Base-by-base conservation (phyloP, 78 protist species). In the Bodo saltans region DNA sequence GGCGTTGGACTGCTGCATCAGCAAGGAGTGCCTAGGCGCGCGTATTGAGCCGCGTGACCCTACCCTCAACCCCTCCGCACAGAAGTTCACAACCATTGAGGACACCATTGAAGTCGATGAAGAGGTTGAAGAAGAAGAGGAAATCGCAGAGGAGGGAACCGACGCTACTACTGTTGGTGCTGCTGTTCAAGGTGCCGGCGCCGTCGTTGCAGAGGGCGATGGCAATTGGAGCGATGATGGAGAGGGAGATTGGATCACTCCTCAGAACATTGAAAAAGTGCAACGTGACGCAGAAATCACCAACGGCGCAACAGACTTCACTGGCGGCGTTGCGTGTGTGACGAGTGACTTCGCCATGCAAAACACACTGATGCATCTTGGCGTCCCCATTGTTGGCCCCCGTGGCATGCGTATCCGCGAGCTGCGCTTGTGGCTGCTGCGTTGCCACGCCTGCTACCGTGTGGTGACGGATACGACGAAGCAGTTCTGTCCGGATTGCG, bases 321-420 rank as follows among this genome's bases (percentile, higher is more conserved):
- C 39, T 1, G 84, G 70, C 60, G 42, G 27, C 70, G 1, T 91
- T 27, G 89, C 75, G n/a, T 92, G 92, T 72, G 78, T 90, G 67
- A 91, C 97, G 34, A 85, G 83, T n/a, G 97, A 94, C 78, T 90
- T 85, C 42, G 85, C 97, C 27, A 91, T 94, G 93, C 93, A 88
- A 85, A 94, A 94, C 83, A 94, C 91, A 60, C 88, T 91, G 47
- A 40, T 92, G 41, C 95, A 92, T 53, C 90, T 91, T 83, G 90
- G 90, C 71, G 52, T 94, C 34, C 68, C 72, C 38, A 76, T 94
- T 17, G 69, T 91, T 26, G 30, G 83, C 76, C 72, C 79, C 3
- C 89, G 92, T 69, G 97, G 97, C 29, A 26, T 84, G 71, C 60
- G 87, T 27, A 85, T 94, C 68, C 72, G 74, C 40, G 68, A 87